Percentiles rank a stretch among this genome's conserved stretches.
Conservation (phyloP, 805 yeast species). For the Saturnispora sekii region DNA sequence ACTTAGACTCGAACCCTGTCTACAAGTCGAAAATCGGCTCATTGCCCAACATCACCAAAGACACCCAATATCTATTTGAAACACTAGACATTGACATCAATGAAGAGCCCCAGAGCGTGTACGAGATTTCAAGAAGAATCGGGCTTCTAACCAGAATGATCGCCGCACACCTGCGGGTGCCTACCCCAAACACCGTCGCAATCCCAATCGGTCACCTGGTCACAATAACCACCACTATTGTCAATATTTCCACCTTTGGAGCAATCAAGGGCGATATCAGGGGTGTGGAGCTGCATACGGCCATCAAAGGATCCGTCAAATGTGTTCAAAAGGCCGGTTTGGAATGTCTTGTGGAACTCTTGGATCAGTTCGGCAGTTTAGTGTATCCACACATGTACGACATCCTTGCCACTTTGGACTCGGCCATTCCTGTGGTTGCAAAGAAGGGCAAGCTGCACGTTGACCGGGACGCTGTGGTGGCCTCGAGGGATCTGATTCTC, state of each 20-base stretch:
- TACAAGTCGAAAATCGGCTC: constrained; percentile 36
- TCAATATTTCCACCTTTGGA: constrained; percentile 32
- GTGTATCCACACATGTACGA: constrained; percentile 37
- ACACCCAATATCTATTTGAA: constrained; percentile 29
- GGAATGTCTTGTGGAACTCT: no score
- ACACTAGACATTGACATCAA: constrained; percentile 51
- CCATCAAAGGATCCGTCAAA: constrained; percentile 35
- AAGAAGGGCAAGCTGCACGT: constrained; percentile 31
- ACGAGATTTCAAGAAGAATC: constrained; percentile 43
- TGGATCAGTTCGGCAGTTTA: neutral
- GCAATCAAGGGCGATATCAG: constrained; percentile 51
- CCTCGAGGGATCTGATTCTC: constrained; percentile 24
- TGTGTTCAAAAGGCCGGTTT: constrained; percentile 30
- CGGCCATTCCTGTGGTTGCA: constrained; percentile 44
- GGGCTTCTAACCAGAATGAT: constrained; percentile 37
- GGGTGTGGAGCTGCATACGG: constrained; percentile 37
- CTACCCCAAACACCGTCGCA: constrained; percentile 41
- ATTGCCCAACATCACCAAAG: constrained; percentile 2
- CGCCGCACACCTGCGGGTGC: constrained; percentile 35
- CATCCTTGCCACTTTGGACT: constrained; percentile 48
- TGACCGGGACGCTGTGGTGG: constrained; percentile 25
- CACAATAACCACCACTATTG: constrained; percentile 43
- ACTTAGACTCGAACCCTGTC: constrained; percentile 47
- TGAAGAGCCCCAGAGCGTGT: constrained; percentile 37
- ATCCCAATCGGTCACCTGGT: constrained; percentile 56